Conservation (phyloP, 768 basidiomycete genomes). For the Leccinum rimulosum region DNA sequence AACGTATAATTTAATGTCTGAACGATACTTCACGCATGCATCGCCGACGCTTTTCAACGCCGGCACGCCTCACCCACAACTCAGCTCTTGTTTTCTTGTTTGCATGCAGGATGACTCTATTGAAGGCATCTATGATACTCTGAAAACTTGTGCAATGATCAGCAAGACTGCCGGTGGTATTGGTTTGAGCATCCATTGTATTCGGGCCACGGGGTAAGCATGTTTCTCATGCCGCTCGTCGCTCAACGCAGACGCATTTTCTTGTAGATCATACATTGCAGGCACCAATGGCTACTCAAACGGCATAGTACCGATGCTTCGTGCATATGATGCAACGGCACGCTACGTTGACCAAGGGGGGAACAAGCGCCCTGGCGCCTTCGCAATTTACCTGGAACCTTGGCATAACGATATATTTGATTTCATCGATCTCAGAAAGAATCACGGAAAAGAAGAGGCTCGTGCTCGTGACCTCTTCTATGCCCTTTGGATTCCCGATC, state of each 20-base stretch:
- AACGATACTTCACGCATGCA: constrained; percentile 97
- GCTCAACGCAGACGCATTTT: background rate
- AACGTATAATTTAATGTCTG: constrained; percentile 96
- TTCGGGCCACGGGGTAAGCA: constrained; percentile 87
- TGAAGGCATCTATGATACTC: constrained; percentile 97
- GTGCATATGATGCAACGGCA: constrained; percentile 95
- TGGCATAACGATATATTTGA: constrained; percentile 99
- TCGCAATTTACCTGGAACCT: constrained; percentile 97
- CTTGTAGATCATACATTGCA: constrained; percentile 87
- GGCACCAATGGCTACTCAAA: constrained; percentile 99
- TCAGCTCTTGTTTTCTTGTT: constrained; percentile 96
- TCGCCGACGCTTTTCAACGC: constrained; percentile 98
- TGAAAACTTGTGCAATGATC: constrained; percentile 98
- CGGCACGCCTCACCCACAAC: constrained; percentile 92
- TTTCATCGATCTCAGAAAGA: constrained; percentile 96
- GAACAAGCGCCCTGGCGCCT: constrained; percentile 98
- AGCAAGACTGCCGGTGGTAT: constrained; percentile 99
- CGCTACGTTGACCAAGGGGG: constrained; percentile 99
- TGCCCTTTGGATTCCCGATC: constrained; percentile 95
- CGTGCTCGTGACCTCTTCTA: constrained; percentile 97
- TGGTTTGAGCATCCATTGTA: constrained; percentile 93
- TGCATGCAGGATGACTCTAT: constrained; percentile 99
- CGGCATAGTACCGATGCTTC: constrained; percentile 98
- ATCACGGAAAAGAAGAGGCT: constrained; percentile 97
- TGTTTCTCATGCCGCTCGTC: background rate